Base-by-base conservation (phyloP, 2,329 filamentous ascomycete genomes). In the Thyridium curvatum region DNA sequence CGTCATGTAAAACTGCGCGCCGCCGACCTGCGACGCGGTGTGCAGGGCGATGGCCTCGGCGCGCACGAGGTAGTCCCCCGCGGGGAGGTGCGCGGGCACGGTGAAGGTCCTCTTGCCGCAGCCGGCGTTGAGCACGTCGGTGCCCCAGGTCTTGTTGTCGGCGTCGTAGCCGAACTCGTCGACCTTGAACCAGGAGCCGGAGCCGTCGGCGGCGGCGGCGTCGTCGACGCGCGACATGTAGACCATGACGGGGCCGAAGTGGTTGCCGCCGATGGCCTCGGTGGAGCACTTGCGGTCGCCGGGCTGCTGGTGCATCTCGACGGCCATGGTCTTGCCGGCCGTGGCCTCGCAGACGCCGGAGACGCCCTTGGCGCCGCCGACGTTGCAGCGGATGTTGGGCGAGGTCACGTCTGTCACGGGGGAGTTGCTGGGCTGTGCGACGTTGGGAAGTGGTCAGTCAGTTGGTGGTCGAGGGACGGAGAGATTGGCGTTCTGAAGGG, bases 191-290 rank as follows among this genome's bases (percentile, higher is more conserved):
- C 68, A 76, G 6, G 52, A 52, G 3, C 58, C 51, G 2, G 60
- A 56, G 10, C 65, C 65, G 41, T 64, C 60, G 34, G 70, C 68
- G 0, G 58, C 64, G 26, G 61, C 52, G 4, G 72, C 65, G 48
- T 75, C 64, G 18, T 57, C 43, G 15, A 77, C 72, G 45, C 71
- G 66, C 51, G 64, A 64, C 40, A 74, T 59, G 52, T 75, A 75
- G 1, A 72, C 61, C 35, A 72, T 64, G 28, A 76, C 69, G 2
- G 72, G 72, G 9, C 72, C 71, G 47, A 68, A 73, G 54, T 77
- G 72, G 31, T 65, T 64, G 28, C 72, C 72, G 21, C 72, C 73
- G 38, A 77, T 72, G 16, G 71, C 72, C 45, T 72, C 64, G 34
- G 58, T 62, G 15, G 47, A 46, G 49, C 71, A 75, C 21, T 46